Evolutionary conservation across 2,329 filamentous ascomycete genomes (phyloP).

Genomic region (Penicillium sp.): DNA sequence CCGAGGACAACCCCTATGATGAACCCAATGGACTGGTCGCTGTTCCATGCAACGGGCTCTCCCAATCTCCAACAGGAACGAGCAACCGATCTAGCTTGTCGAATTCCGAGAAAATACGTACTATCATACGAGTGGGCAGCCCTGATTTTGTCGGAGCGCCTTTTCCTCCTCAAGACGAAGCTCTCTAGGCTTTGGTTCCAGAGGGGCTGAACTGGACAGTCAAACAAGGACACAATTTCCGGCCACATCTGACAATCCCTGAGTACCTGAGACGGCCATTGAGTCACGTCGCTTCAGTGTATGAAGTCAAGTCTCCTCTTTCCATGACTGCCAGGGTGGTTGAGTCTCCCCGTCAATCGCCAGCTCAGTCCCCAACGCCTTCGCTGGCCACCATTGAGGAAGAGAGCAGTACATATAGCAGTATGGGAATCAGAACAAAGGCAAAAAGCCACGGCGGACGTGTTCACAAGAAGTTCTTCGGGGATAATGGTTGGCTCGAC

Average conservation of each 20-base stretch:
- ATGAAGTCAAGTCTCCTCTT: background rate
- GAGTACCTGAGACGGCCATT: background rate
- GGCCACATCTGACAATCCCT: slow-evolving; percentile 4
- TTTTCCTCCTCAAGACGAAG: background rate
- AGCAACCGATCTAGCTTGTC: background rate
- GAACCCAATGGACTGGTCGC: background rate
- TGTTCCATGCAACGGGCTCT: background rate
- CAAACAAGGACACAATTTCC: slow-evolving; percentile 16
- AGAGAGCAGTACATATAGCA: background rate
- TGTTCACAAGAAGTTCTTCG: slow-evolving; percentile 49
- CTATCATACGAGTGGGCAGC: background rate
- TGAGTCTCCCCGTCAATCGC: background rate
- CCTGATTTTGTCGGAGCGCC: background rate
- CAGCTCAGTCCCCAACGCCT: background rate
- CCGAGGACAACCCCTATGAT: background rate
- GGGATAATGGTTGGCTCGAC: slow-evolving; percentile 46
- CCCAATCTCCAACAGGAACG: background rate
- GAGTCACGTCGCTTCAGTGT: background rate
- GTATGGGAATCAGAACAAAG: background rate
- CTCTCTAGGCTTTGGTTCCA: background rate
- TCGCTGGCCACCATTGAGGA: slow-evolving; percentile 9
- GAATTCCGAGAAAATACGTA: background rate
- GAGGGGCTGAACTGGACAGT: slow-evolving; percentile 10
- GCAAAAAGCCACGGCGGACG: slow-evolving; percentile 3
- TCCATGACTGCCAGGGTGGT: background rate